Base-by-base conservation (phyloP, 1,139 yeast genomes). In the Arxiozyma heterogenica region DNA sequence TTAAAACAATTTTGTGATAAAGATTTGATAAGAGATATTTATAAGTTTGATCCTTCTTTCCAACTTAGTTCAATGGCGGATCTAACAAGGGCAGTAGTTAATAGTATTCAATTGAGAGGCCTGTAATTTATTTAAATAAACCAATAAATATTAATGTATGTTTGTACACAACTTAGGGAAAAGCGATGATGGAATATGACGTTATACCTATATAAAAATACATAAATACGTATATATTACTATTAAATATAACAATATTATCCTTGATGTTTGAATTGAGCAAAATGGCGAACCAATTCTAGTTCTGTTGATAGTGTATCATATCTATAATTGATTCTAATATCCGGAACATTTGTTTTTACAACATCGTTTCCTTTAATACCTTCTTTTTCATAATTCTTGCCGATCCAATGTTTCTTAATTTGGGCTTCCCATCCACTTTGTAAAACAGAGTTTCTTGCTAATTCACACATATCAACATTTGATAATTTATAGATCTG, bases 391-490 rank as follows among this genome's bases (percentile, higher is more conserved):
- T 75, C 75, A 69, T 79, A 90, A 56, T 82, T 71, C 56, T 82
- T 79, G 41, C 98, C 98, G 44, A 91, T 74, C 99, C 99, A 93
- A 68, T 91, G 97, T 62, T 77, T 80, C 71, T 93, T 94, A 64
- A 93, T 79, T 42, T 76, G 75, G 55, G 83, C 79, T 70, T 93
- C 98, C 81, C 91, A 93, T 0, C 99, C 98, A 60, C 94, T 84
- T 74, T 91, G 97, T 53, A 79, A 71, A 4, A 91, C 98, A 0
- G 98, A 90, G 68, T 84, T 83, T 58, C 82, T 77, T 0, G 91
- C 91, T 57, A 85, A 68, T 69, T 93, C 99, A 69, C 98, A 93
- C 95, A 94, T 88, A 71, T 93, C 98, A 23, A 91, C 98, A 55
- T 90, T 83, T 0, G 96, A 87, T 47, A 93, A 76, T 67, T 93